Evolutionary conservation across 2,329 filamentous ascomycete genomes (phyloP), one percentile per base, ranked within the genome.

Genomic region (Hypoxylon sp.): DNA sequence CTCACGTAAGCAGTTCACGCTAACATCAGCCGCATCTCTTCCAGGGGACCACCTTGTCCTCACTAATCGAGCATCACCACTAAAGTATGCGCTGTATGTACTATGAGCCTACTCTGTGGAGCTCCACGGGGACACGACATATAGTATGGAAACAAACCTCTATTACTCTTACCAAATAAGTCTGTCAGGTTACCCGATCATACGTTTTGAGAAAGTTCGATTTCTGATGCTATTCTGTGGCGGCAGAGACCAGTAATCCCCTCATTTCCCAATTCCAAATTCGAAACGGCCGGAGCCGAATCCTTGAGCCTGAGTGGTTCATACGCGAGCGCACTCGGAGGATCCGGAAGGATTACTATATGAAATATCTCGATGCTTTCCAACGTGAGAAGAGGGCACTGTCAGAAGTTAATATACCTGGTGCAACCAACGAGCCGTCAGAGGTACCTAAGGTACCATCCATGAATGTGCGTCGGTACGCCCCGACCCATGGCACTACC

Each of bases 1-100:
- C 39, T 19, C 39, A 44, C 39, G 39, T 44, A 44, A 44, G 39
- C 39, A 17, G 39, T 19, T 17, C 39, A 44, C 39, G 39, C 39
- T 21, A 44, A 3, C 17, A 21, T 44, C 39, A 44, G 39, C 39
- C 39, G 39, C 39, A 44, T 44, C 11, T 21, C 39, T 8, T 44
- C 5, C 19, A 3, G 13, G 39, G 39, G 39, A 21, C 39, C 21
- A 21, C 39, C 17, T 21, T 44, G 39, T 44, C 4, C 39, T 21
- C 17, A 19, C 17, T 44, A 8, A 21, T 21, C 8, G 17, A 17
- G 39, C 21, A n/a, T 19, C 17, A 42, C 39, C 13, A 15, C 37
- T n/a, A 39, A 3, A 27, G 24, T 27, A n/a, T n/a, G 6, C 37
- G 13, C 37, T 39, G 37, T n/a, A n/a, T n/a, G 37, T n/a, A n/a